Conservation (phyloP, 495 filamentous ascomycete species). For the Oidiodendron maius region DNA sequence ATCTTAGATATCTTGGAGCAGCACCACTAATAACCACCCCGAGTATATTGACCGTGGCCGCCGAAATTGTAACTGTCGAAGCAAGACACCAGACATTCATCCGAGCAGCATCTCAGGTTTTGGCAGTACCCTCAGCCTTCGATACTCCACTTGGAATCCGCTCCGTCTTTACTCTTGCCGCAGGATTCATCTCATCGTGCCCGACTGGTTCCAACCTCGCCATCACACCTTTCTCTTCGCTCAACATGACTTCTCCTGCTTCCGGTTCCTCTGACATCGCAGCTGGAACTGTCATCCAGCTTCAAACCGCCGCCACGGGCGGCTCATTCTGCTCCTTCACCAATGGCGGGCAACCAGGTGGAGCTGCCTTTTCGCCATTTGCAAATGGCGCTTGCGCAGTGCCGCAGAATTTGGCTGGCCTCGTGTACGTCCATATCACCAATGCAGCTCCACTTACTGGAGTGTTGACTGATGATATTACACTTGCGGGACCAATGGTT, state of each 20-base stretch:
- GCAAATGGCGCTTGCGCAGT: conserved; percentile 33
- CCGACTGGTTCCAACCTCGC: conserved; percentile 50
- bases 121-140: conserved; percentile 50
- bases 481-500: conserved; percentile 39
- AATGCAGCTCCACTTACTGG: conserved; percentile 31
- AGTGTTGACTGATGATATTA: conserved; percentile 36
- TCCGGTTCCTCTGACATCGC: conserved; percentile 36
- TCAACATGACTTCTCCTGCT: conserved; percentile 32
- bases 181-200: conserved; percentile 53
- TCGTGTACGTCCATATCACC: conserved; percentile 41
- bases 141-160: conserved; percentile 51
- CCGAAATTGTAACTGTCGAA: conserved; percentile 56
- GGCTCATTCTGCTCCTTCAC: conserved; percentile 23
- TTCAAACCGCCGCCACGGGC: conserved; percentile 27
- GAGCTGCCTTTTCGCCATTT: conserved; percentile 47
- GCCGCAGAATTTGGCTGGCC: conserved; percentile 35
- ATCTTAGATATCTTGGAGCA: conserved; percentile 45
- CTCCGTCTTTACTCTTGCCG: conserved; percentile 56
- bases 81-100: conserved; percentile 55
- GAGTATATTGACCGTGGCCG: conserved; percentile 51
- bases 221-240: conserved; percentile 49
- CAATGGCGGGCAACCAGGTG: conserved; percentile 26
- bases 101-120: conserved; percentile 39
- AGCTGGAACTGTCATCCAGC: conserved; percentile 2
- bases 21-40: conserved; percentile 49